Conservation (phyloP, 148 eudicot species). For the Chenopodium quinoa region DNA sequence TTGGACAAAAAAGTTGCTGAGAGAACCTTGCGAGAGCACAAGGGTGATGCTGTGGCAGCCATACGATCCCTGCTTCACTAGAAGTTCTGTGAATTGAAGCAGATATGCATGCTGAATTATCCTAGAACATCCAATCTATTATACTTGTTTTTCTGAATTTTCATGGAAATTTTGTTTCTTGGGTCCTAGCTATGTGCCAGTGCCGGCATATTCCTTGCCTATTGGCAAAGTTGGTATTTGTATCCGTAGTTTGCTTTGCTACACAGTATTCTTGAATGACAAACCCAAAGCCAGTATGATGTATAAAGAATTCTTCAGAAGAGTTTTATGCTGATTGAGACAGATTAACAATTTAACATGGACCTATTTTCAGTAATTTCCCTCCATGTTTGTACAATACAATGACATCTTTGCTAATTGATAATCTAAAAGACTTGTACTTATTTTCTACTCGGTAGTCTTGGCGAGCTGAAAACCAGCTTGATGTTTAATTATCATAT, state of each 20-base stretch:
- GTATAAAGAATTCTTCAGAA: not conserved
- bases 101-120: not conserved
- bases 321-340: not conserved
- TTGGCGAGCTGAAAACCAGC: too few species aligned
- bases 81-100: slow-evolving; percentile 11
- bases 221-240: not conserved
- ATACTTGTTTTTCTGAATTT: not conserved
- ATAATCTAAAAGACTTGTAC: too few species aligned
- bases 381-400: not conserved
- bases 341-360: not conserved
- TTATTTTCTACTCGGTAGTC: too few species aligned
- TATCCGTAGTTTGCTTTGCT: not conserved
- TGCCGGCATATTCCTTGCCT: not conserved
- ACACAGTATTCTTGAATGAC: not conserved
- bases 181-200: not conserved
- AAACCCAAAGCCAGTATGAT: not conserved
- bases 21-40: slow-evolving; percentile 92
- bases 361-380: not conserved
- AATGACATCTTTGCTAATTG: too few species aligned
- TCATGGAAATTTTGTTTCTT: not conserved
- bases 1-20: slow-evolving; percentile 96
- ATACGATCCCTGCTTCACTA: slow-evolving; percentile 58
- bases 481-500: too few species aligned
- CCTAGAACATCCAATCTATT: not conserved
- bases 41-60: slow-evolving; percentile 95